Base-by-base conservation (phyloP, 179 eudicot genomes). In the Silene coronaria region DNA sequence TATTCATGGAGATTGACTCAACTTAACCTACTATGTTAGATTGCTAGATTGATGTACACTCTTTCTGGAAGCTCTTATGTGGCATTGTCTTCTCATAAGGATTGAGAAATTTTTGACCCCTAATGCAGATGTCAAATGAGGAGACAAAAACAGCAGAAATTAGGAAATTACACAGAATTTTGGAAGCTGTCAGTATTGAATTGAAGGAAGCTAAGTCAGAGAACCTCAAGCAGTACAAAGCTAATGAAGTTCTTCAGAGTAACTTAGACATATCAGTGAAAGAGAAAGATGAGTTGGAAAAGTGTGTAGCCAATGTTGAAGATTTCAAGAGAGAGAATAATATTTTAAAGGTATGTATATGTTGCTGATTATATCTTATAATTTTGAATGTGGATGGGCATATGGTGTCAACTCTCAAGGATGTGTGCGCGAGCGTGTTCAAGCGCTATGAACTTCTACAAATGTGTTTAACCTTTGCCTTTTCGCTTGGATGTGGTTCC, bases 151-250 rank as follows among this genome's bases (percentile, higher is more conserved):
- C 78, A 57, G 85, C 81, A 67, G 97, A 93, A 85, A 83, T 91
- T 24, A 73, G 89, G 63, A 96, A 89, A 82, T 91, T 89, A 75
- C 91, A 86, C 72, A 90, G 80, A 81, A 79, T 79, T 24, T 80
- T 93, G 71, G 90, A 87, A 80, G 83, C 92, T 61, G 78, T 88
- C 51, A 86, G 76, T 64, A 80, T 86, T 74, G 98, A 87, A 80
- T 81, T 93, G 67, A 89, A 93, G 79, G 91, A 89, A 67, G 92
- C 96, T 63, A 96, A 90, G 82, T 88, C 91, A 75, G 88, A 89
- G 64, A 85, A 88, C 38, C 77, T 85, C 14, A 89, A 82, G 75
- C 89, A 88, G 76, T 73, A 83, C 83, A 91, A 85, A 76, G 87
- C 86, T 86, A 89, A 89, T 80, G 85, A 78, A 30, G 81, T 80